Conservation (phyloP, 2,329 filamentous ascomycete genomes). For the Trichothecium roseum region DNA sequence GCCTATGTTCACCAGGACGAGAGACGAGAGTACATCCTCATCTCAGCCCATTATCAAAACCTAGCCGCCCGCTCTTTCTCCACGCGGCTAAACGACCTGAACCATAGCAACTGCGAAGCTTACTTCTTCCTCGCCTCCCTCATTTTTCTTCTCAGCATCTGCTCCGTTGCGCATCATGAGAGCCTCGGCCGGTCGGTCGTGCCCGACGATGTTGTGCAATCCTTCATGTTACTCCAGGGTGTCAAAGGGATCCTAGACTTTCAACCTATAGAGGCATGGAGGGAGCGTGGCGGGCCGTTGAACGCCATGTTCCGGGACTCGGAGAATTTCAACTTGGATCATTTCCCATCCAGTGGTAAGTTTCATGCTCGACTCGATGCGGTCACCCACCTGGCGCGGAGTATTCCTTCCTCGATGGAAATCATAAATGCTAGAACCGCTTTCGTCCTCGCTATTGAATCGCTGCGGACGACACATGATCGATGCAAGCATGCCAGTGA, state of each 20-base stretch:
- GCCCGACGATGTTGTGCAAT: conserved; percentile 9
- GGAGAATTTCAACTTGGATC: too few relatives aligned
- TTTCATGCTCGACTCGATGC: conserved; percentile 4
- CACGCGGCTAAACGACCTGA: conserved; percentile 7
- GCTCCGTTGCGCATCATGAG: conserved; percentile 6
- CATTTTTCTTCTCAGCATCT: conserved; percentile 11
- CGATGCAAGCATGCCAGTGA: background rate
- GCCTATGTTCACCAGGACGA: conserved; percentile 7
- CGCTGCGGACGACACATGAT: conserved; percentile 4
- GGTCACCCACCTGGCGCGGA: conserved; percentile 6
- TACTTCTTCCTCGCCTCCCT: conserved; percentile 11
- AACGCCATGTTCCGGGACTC: conserved; percentile 1
- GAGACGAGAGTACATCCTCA: conserved; percentile 5
- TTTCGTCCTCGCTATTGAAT: conserved; percentile 9
- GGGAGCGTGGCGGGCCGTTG: background rate
- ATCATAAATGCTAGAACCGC: conserved; percentile 4
- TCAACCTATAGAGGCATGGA: conserved; percentile 3
- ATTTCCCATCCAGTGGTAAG: background rate
- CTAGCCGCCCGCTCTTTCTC: conserved; percentile 8
- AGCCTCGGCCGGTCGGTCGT: conserved; percentile 2
- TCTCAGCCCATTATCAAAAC: conserved; percentile 9
- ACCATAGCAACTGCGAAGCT: conserved; percentile 9
- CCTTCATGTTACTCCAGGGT: conserved; percentile 10
- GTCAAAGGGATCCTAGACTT: conserved; percentile 9
- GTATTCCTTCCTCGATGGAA: conserved; percentile 4